Evolutionary conservation across 768 basidiomycete genomes (phyloP).

Genomic region (Hericium alpestre): DNA sequence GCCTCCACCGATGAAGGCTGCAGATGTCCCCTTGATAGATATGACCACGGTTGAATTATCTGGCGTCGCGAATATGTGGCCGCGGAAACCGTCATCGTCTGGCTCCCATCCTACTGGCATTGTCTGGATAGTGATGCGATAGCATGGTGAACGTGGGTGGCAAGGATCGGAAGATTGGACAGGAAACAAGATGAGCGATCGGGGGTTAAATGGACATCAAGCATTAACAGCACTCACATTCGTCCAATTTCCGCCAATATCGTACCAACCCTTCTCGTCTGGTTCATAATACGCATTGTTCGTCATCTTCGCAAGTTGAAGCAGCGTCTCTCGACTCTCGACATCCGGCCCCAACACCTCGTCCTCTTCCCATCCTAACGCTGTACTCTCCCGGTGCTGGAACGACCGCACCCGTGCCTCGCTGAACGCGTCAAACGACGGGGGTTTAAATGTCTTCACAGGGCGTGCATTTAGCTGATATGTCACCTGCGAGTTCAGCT

Average conservation of each 20-base stretch:
- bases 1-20: conserved; percentile 50
- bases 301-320: conserved; percentile 81
- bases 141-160: neutral
- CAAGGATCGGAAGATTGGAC: neutral
- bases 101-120: conserved; percentile 86
- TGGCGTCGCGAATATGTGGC: conserved; percentile 78
- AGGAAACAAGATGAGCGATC: neutral
- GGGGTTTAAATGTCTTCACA: conserved; percentile 35
- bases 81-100: conserved; percentile 81
- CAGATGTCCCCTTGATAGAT: conserved; percentile 89
- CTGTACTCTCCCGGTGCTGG: conserved; percentile 27
- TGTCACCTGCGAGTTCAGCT: conserved; percentile 13
- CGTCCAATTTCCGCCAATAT: conserved; percentile 53
- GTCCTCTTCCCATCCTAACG: conserved; percentile 51
- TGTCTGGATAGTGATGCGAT: conserved; percentile 28
- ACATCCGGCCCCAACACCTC: conserved; percentile 65
- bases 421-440: conserved; percentile 27
- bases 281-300: conserved; percentile 63
- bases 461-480: conserved; percentile 32
- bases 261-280: conserved; percentile 59
- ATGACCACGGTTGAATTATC: conserved; percentile 83
- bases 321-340: conserved; percentile 57
- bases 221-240: conserved; percentile 26
- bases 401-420: conserved; percentile 28
- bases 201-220: neutral